Percentiles rank a stretch among this genome's conserved stretches.
These are phyloP conservation scores for Exophiala aquamarina DNA, from an alignment of 2,329 filamentous ascomycete genomes.

Conservation along the genomic window DNA sequence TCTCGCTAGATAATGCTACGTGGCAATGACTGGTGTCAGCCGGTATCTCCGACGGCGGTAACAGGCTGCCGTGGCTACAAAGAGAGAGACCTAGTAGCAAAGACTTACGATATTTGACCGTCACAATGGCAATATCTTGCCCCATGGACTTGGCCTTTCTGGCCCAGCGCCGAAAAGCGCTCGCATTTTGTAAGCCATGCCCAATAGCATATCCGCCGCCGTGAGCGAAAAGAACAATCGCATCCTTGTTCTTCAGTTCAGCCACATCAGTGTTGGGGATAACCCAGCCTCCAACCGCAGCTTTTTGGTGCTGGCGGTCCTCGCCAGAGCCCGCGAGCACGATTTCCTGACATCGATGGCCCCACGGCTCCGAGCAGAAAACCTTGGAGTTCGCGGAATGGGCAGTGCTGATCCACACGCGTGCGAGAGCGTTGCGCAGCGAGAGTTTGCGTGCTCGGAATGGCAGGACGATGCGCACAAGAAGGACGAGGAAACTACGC, in stretches of 20 bases:
- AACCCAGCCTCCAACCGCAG: not conserved
- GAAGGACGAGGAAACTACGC: not conserved
- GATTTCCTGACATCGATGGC: conserved; percentile 6
- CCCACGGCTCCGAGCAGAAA: conserved; percentile 5
- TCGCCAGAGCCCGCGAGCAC: not conserved
- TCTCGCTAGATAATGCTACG: conserved; percentile 5
- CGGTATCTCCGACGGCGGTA: too few relatives aligned
- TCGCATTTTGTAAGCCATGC: conserved; percentile 5
- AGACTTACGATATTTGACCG: conserved; percentile 10
- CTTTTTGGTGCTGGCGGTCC: not conserved
- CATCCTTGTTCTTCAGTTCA: conserved; percentile 5
- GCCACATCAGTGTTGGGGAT: not conserved
- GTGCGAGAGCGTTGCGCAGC: conserved; percentile 1
- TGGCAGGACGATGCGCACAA: conserved; percentile 2
- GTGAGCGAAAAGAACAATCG: conserved; percentile 5
- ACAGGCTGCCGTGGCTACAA: too few relatives aligned
- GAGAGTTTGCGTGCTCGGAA: conserved; percentile 5
- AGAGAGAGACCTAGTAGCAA: not conserved
- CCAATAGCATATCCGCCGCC: conserved; percentile 7
- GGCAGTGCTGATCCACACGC: conserved; percentile 4
- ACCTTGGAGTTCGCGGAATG: conserved; percentile 1
- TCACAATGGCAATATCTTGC: conserved; percentile 4
- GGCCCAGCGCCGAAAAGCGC: not conserved
- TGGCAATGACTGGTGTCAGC: too few relatives aligned
- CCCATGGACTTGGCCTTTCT: conserved; percentile 4